phyloP scores from a whole-genome alignment of 2,329 filamentous ascomycete genomes.

The Clarireedia homoeocarpa region DNA sequence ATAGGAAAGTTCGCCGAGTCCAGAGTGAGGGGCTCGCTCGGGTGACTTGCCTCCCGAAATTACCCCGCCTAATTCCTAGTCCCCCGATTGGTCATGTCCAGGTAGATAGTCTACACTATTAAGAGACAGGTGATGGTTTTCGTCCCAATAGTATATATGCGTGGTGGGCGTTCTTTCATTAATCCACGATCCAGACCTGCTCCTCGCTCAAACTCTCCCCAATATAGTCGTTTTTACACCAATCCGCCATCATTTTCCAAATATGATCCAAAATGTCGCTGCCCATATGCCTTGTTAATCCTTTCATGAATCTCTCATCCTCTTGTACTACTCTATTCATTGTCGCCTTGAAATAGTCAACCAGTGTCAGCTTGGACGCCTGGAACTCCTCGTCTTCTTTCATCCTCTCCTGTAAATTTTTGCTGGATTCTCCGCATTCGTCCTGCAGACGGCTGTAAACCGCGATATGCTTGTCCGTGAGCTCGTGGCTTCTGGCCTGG shows the following conservation, averaged over 20 bases:
- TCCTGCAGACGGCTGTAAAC: not conserved
- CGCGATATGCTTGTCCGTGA: slow-evolving; percentile 2
- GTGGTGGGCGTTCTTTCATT: not conserved
- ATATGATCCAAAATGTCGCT: not conserved
- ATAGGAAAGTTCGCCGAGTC: too few relatives aligned
- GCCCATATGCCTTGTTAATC: not conserved
- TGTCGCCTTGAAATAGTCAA: slow-evolving; percentile 6
- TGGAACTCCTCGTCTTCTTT: slow-evolving; percentile 7
- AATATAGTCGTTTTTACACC: slow-evolving; percentile 5
- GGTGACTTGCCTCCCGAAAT: too few relatives aligned
- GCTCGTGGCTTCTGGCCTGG: not conserved
- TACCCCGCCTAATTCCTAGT: too few relatives aligned
- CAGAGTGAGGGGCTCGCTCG: too few relatives aligned
- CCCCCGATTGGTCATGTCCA: too few relatives aligned
- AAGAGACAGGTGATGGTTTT: too few relatives aligned
- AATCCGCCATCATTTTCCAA: slow-evolving; percentile 7
- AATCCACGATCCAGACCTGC: slow-evolving; percentile 8
- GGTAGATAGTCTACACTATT: too few relatives aligned
- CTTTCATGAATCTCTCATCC: slow-evolving; percentile 1
- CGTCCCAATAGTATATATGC: not conserved
- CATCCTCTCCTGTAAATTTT: not conserved
- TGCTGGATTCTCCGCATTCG: not conserved
- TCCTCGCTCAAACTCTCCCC: slow-evolving; percentile 6
- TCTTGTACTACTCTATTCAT: not conserved
- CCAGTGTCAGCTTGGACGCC: not conserved